These are phyloP conservation scores for Apiospora aurea DNA, from an alignment of 2,329 filamentous ascomycete genomes.

Conservation along the genomic window DNA sequence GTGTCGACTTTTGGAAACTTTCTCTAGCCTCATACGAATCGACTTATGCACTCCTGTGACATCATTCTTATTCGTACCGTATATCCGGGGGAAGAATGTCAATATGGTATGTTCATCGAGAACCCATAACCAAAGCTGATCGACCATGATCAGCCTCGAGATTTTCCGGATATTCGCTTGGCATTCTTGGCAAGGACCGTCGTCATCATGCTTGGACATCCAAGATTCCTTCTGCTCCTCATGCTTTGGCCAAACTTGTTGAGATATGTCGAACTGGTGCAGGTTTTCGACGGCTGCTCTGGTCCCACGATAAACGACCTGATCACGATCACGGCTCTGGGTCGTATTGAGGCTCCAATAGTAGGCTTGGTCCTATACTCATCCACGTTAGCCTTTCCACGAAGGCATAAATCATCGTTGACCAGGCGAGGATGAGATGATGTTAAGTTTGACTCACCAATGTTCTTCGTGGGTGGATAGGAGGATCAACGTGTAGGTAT, in stretches of 20 bases:
- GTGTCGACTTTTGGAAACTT: constrained; percentile 34
- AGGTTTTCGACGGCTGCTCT: constrained; percentile 42
- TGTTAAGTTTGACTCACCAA: constrained; percentile 32
- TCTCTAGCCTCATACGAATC: constrained; percentile 40
- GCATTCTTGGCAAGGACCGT: constrained; percentile 29
- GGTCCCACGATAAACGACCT: constrained; percentile 51
- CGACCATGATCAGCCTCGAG: constrained; percentile 48
- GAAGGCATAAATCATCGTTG: too few species aligned
- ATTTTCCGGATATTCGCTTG: constrained; percentile 43
- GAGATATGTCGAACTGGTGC: constrained; percentile 32
- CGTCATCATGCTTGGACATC: constrained; percentile 32
- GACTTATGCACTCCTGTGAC: constrained; percentile 49
- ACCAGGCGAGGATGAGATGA: neutral
- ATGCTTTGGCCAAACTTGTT: neutral
- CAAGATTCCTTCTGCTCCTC: neutral
- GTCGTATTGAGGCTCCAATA: constrained; percentile 50
- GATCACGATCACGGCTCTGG: constrained; percentile 47
- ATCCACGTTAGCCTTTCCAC: neutral
- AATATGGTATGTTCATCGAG: constrained; percentile 48
- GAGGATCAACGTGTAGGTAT: constrained; percentile 44
- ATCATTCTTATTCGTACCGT: constrained; percentile 50
- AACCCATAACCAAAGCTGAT: constrained; percentile 54
- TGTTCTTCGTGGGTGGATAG: constrained; percentile 52
- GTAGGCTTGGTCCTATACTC: constrained; percentile 53
- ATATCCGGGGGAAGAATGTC: constrained; percentile 50